Evolutionary conservation across 192 early-diverging fungal species (phyloP), one percentile per base, ranked within the genome.

Genomic region (Backusella luteola): DNA sequence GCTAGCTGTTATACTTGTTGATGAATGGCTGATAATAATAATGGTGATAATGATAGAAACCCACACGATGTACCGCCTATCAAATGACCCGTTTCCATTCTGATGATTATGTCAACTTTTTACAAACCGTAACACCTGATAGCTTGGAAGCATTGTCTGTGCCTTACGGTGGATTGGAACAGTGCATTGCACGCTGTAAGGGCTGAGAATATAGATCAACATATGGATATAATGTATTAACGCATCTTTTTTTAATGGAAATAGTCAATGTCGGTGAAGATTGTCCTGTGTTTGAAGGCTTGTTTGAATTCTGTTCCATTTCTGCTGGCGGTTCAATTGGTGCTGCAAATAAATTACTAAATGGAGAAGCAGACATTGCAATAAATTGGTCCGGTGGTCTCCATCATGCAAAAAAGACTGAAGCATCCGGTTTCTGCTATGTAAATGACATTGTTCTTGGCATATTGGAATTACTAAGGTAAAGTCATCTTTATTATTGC

Each of bases 381-480:
- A 93, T 96, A 77, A 94, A 96, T 77, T 98, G 95, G 95, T 92
- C 95, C 63, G 96, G 95, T 71, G 96, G 96, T 21, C 84, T 96
- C 46, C 94, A 93, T 79, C 93, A 92, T 78, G 94, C 90, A 36
- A 94, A 92, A 79, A 95, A 92, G 75, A 91, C 86, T 53, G 91
- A 92, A 80, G 95, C 96, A n/a, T 91, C 91, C 21, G 97, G 96
- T 1, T 98, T 97, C 78, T 98, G 97, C 83, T 98, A 98, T 78
- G 94, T 97, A 46, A 97, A 97, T 82, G 96, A 98, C 73, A 96
- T 97, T 83, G 96, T 97, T 0, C 76, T 97, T 52, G 92, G 82
- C 29, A 89, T 99, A 44, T 77, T 98, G 67, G 96, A 99, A 73
- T 81, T 99, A 59, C 79, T 99, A 77, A 84, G 90, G 90, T 93